These are phyloP conservation scores for Butyriboletus loyo DNA, from an alignment of 768 basidiomycete genomes.

Conservation along the genomic window DNA sequence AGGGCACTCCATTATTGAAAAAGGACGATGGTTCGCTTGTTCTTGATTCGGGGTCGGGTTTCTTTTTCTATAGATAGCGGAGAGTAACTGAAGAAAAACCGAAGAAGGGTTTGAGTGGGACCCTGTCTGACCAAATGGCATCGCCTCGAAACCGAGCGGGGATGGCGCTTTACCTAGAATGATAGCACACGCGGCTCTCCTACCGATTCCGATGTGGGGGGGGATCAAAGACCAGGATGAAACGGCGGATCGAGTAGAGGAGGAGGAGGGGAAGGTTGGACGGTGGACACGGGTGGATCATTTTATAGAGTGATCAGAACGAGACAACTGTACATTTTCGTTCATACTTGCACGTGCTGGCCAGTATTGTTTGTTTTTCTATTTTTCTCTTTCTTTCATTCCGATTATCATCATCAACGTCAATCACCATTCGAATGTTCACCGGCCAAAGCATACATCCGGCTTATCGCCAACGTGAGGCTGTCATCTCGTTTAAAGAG, in stretches of 20 bases:
- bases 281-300: constrained; percentile 10
- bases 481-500: background rate
- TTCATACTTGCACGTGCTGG: constrained; percentile 22
- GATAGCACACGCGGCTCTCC: background rate
- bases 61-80: constrained; percentile 1
- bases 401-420: background rate
- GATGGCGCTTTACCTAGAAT: background rate
- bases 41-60: background rate
- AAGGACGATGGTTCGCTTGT: background rate
- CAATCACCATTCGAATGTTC: background rate
- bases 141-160: background rate
- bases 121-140: background rate
- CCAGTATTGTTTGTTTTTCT: background rate
- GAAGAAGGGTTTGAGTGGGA: background rate
- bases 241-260: background rate
- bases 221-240: background rate
- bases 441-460: background rate
- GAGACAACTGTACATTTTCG: constrained; percentile 27
- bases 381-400: background rate
- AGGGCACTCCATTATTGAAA: constrained; percentile 48
- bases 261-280: background rate
- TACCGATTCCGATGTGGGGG: background rate
- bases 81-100: background rate
- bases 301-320: constrained; percentile 30
- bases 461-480: background rate